phyloP scores from a whole-genome alignment of 805 yeast genomes.

The Saccharomycopsis oosterbeekiorum region DNA sequence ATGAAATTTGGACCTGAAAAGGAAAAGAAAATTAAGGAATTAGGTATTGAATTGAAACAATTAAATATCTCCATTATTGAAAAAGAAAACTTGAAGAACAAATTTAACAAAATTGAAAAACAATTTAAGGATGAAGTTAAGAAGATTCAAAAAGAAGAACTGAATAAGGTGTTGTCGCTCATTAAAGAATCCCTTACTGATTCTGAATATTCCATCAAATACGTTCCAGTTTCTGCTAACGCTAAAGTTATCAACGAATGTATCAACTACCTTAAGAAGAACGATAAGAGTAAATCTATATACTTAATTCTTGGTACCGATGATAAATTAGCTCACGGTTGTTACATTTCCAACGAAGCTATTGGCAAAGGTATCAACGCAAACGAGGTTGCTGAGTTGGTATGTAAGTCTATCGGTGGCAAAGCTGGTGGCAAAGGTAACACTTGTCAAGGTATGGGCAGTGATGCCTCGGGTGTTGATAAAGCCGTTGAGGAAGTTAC shows the following conservation, averaged over 20 bases:
- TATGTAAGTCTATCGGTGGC: slow-evolving; percentile 76
- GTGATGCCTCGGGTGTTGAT: slow-evolving; percentile 56
- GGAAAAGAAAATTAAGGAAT: slow-evolving; percentile 73
- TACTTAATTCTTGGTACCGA: slow-evolving; percentile 70
- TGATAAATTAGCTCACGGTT: slow-evolving; percentile 89
- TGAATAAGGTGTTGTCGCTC: slow-evolving; percentile 68
- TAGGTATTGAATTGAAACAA: slow-evolving; percentile 77
- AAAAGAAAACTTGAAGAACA: slow-evolving; percentile 65
- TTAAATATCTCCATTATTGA: slow-evolving; percentile 71
- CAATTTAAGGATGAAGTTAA: slow-evolving; percentile 80
- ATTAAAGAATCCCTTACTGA: slow-evolving; percentile 48
- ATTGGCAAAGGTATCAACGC: slow-evolving; percentile 64
- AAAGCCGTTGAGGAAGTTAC: slow-evolving; percentile 68
- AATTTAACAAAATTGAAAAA: slow-evolving; percentile 74
- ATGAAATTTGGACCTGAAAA: slow-evolving; percentile 67
- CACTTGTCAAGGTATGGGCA: slow-evolving; percentile 95
- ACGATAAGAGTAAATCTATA: slow-evolving; percentile 61
- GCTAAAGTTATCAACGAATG: slow-evolving; percentile 95
- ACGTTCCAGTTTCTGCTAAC: slow-evolving; percentile 59
- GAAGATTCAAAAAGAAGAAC: slow-evolving; percentile 78
- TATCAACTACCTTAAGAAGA: slow-evolving; percentile 69
- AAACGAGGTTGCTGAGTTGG: slow-evolving; percentile 62
- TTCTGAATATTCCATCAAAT: slow-evolving; percentile 53
- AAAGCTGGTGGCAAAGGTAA: slow-evolving; percentile 98
- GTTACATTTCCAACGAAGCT: slow-evolving; percentile 70